Evolutionary conservation across 1,284 basidiomycete genomes (phyloP).

Genomic region (Melampsora americana): DNA sequence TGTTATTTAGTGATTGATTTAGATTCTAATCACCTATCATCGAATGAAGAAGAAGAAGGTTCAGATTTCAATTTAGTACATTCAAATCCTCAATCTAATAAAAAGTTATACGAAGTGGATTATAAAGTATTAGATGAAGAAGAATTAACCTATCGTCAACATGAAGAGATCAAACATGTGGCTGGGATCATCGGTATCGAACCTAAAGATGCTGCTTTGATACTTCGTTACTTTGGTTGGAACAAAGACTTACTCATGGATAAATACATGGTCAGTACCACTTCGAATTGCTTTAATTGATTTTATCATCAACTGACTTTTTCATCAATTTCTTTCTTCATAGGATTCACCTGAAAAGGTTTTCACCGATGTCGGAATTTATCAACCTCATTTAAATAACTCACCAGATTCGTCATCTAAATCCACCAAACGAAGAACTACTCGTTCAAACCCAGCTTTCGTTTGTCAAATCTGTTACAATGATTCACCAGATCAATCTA

Average conservation of each 20-base stretch:
- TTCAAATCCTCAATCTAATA: not conserved
- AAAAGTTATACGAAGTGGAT: constrained; percentile 55
- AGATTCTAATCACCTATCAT: constrained; percentile 31
- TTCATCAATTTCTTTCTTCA: not conserved
- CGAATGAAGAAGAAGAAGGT: constrained; percentile 15
- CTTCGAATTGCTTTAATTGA: not conserved
- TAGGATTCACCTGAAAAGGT: constrained; percentile 60
- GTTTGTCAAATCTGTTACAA: constrained; percentile 88
- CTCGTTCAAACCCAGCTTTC: constrained; percentile 60
- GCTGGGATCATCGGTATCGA: constrained; percentile 78
- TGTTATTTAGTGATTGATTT: constrained; percentile 17
- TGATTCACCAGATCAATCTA: constrained; percentile 60
- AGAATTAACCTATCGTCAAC: constrained; percentile 71
- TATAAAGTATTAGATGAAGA: constrained; percentile 46
- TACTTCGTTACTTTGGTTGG: constrained; percentile 84
- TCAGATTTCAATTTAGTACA: constrained; percentile 27
- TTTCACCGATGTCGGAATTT: constrained; percentile 67
- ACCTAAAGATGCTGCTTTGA: constrained; percentile 67
- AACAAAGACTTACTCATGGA: constrained; percentile 83
- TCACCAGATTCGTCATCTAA: constrained; percentile 56
- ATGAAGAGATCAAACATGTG: constrained; percentile 74
- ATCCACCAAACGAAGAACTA: constrained; percentile 50
- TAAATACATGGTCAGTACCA: constrained; percentile 52
- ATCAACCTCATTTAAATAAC: constrained; percentile 54
- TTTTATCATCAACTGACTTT: not conserved